Percentiles rank a stretch among this genome's conserved stretches.
phyloP scores from a whole-genome alignment of 179 eudicot genomes.

The Beta macrorhiza region DNA sequence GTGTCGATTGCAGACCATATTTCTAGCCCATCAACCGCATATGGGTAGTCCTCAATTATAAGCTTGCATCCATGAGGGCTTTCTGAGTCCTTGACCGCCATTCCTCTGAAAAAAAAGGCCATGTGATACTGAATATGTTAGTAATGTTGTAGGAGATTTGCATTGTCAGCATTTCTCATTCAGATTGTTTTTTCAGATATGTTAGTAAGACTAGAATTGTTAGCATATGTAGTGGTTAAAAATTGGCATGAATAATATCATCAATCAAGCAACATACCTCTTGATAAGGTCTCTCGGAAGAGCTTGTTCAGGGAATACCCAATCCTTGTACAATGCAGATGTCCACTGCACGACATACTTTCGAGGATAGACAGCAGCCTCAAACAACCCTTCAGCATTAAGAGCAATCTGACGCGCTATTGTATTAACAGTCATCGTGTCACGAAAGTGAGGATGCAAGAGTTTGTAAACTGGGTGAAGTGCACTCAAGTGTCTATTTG shows the following conservation, averaged over 20 bases:
- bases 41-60: constrained; percentile 80
- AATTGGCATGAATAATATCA: too few species aligned
- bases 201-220: background rate
- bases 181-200: background rate
- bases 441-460: constrained; percentile 51
- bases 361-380: constrained; percentile 38
- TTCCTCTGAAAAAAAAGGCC: constrained; percentile 48
- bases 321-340: constrained; percentile 40
- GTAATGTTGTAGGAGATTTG: background rate
- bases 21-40: constrained; percentile 81
- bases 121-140: background rate
- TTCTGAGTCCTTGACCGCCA: constrained; percentile 63
- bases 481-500: constrained; percentile 47
- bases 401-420: constrained; percentile 42
- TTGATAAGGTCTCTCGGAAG: constrained; percentile 52
- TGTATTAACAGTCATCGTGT: constrained; percentile 52
- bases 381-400: constrained; percentile 46
- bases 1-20: constrained; percentile 75
- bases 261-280: constrained; percentile 30
- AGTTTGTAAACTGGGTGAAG: constrained; percentile 54
- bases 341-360: constrained; percentile 41
- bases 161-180: background rate
- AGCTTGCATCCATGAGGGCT: constrained; percentile 55
- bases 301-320: constrained; percentile 55
- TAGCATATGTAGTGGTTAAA: background rate